Conservation (phyloP, 805 yeast genomes). For the Candida palmyrensis region DNA sequence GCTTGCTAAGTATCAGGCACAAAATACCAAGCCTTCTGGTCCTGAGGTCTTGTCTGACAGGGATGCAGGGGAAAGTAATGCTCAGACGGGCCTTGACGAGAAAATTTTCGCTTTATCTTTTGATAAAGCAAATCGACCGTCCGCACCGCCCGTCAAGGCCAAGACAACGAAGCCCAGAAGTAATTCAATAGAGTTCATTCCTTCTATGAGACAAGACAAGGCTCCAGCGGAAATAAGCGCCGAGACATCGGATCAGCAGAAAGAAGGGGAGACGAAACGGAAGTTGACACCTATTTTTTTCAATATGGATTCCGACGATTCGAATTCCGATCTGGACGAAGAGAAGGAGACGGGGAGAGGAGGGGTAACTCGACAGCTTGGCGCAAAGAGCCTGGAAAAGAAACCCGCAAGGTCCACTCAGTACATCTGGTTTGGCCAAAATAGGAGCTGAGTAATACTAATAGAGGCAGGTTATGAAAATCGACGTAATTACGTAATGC, state of each 20-base stretch:
- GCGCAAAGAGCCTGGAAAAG: slow-evolving; percentile 11
- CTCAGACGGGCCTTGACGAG: background rate
- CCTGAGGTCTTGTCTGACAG: slow-evolving; percentile 13
- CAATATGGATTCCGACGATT: slow-evolving; percentile 19
- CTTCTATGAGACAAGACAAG: background rate
- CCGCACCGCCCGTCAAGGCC: no score
- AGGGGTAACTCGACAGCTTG: background rate
- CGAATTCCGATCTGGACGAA: slow-evolving; percentile 6
- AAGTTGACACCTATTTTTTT: slow-evolving; percentile 23
- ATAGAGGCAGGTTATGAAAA: no score
- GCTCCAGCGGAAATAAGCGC: background rate
- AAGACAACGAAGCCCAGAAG: no score
- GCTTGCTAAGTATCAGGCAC: slow-evolving; percentile 13
- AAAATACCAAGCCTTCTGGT: no score
- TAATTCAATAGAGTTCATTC: no score
- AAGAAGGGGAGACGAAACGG: background rate
- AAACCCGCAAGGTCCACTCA: no score
- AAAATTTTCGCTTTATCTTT: background rate
- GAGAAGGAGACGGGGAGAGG: slow-evolving; percentile 1
- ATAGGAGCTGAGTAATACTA: slow-evolving; percentile 11
- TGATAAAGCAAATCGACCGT: background rate
- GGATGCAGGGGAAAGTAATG: slow-evolving; percentile 9
- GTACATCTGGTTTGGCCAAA: slow-evolving; percentile 38
- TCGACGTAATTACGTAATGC: no score
- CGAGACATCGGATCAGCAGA: background rate